A percentile compares a stretch with the other conserved stretches of the same genome.
Evolutionary conservation across 208 protist genomes (phyloP).

Genomic region (Leishmania guyanensis): DNA sequence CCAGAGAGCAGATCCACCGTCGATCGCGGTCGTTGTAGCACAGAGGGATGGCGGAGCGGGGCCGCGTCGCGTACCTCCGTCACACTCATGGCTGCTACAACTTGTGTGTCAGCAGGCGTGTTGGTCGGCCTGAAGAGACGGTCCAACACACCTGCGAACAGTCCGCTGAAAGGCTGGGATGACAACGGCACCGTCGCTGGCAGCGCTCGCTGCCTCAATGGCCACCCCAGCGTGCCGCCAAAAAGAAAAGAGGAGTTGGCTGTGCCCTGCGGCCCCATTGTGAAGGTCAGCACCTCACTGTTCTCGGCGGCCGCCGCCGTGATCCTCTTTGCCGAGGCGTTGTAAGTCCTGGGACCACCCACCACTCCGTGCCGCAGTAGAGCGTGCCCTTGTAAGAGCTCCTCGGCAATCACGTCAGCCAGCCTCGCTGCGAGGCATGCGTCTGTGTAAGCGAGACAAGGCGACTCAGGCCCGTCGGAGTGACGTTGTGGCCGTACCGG

Average conservation of each 20-base stretch:
- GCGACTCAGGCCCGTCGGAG: not conserved
- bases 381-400: constrained; percentile 6
- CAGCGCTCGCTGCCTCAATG: not conserved
- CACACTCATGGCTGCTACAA: constrained; percentile 29
- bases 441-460: constrained; percentile 12
- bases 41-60: constrained; percentile 30
- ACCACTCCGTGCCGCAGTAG: not conserved
- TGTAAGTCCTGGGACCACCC: not conserved
- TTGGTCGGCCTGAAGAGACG: constrained; percentile 14
- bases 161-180: constrained; percentile 1
- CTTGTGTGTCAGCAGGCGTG: not conserved
- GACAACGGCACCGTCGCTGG: not conserved
- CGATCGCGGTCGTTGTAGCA: constrained; percentile 25
- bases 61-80: constrained; percentile 33
- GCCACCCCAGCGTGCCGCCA: constrained; percentile 1
- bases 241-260: constrained; percentile 28
- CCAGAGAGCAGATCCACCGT: constrained; percentile 36
- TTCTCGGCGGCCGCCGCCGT: not conserved
- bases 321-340: not conserved
- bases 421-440: constrained; percentile 15
- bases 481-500: not conserved
- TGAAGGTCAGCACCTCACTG: constrained; percentile 29
- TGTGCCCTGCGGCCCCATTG: constrained; percentile 14
- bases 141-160: constrained; percentile 27
- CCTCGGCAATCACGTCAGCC: constrained; percentile 18